These are phyloP conservation scores for Cercophora newfieldiana DNA, from an alignment of 495 filamentous ascomycete species.

Conservation along the genomic window DNA sequence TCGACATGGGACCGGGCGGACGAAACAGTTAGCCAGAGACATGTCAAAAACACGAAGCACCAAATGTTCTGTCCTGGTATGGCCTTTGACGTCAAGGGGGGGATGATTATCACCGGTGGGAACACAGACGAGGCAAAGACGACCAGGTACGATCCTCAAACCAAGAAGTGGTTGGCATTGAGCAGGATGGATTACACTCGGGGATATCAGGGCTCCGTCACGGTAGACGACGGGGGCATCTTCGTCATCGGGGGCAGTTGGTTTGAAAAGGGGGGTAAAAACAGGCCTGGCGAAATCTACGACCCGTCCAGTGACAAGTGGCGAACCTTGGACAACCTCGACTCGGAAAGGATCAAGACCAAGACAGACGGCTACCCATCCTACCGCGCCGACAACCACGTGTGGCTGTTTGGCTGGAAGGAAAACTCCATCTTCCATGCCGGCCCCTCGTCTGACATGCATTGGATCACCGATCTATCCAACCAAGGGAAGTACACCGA, in stretches of 20 bases:
- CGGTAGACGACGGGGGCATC: conserved; percentile 52
- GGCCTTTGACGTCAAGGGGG: conserved; percentile 50
- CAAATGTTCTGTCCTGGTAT: conserved; percentile 65
- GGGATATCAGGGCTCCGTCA: conserved; percentile 58
- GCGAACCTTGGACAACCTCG: background rate
- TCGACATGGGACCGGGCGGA: background rate
- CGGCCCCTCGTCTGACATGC: conserved; percentile 55
- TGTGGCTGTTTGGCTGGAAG: conserved; percentile 63
- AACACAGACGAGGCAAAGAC: background rate
- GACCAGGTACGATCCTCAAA: conserved; percentile 1
- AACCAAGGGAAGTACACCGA: background rate
- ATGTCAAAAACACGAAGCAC: conserved; percentile 15
- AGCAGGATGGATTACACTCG: conserved; percentile 18
- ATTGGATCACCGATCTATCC: conserved; percentile 51
- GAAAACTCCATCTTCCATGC: conserved; percentile 57
- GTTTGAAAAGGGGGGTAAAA: conserved; percentile 41
- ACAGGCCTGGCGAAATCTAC: conserved; percentile 15
- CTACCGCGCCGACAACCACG: conserved; percentile 35
- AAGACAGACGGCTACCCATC: background rate
- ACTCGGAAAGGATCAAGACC: background rate
- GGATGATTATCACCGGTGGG: conserved; percentile 52
- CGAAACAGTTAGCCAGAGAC: background rate
- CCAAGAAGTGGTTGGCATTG: background rate
- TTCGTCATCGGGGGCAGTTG: conserved; percentile 64
- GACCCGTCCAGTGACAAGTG: conserved; percentile 5